Percentiles rank a stretch among this genome's conserved stretches.
Conservation (phyloP, 345 rosid genomes). For the Arabis alpina region DNA sequence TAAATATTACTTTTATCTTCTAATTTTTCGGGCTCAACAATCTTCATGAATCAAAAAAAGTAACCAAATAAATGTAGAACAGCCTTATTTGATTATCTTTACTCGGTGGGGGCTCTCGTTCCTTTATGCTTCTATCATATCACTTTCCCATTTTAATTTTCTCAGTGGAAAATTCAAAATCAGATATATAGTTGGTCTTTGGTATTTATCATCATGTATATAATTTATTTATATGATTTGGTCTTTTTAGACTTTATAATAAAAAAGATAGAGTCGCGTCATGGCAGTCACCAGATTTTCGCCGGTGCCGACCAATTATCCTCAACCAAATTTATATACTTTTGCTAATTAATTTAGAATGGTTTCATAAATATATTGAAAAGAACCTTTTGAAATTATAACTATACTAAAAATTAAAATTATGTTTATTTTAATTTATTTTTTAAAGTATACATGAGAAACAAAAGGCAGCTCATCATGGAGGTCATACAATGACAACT, state of each 20-base stretch:
- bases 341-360: not conserved
- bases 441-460: not conserved
- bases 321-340: slow-evolving; percentile 14
- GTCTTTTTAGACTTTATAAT: not conserved
- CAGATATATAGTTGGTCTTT: not conserved
- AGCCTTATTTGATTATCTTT: slow-evolving; percentile 18
- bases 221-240: not conserved
- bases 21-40: not conserved
- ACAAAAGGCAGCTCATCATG: slow-evolving; percentile 37
- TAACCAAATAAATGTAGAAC: not conserved
- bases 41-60: not conserved
- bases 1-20: too few species aligned
- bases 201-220: not conserved
- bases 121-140: slow-evolving; percentile 14
- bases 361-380: too few species aligned
- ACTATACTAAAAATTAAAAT: too few species aligned
- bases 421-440: not conserved
- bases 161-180: not conserved
- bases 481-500: slow-evolving; percentile 37
- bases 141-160: not conserved
- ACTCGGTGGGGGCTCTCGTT: not conserved
- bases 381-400: too few species aligned
- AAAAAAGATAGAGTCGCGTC: not conserved
- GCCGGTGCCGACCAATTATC: slow-evolving; percentile 37
- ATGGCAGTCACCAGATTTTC: slow-evolving; percentile 23